Conservation (phyloP, 306 rosid genomes). For the Coriaria nepalensis region DNA sequence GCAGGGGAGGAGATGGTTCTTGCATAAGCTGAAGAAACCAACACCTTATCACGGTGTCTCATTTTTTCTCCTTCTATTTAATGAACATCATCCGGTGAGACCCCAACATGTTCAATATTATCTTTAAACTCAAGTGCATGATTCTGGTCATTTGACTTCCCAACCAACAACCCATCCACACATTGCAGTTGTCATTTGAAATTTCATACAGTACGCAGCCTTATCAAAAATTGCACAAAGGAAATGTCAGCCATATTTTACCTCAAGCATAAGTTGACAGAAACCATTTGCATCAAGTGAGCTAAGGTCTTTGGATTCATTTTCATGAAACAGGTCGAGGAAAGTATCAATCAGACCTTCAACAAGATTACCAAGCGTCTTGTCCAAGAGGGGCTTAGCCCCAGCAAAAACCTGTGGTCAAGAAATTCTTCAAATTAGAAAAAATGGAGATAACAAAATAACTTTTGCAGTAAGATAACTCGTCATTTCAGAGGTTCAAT, state of each 20-base stretch:
- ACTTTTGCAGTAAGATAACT: neutral
- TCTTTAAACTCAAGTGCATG: too few relatives aligned
- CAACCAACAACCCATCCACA: too few relatives aligned
- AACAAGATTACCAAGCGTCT: constrained; percentile 91
- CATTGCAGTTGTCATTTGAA: too few relatives aligned
- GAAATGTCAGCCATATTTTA: constrained; percentile 20
- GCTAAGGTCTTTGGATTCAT: constrained; percentile 51
- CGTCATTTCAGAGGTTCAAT: too few relatives aligned
- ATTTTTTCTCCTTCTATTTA: too few relatives aligned
- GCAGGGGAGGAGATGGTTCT: too few relatives aligned
- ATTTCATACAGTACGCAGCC: too few relatives aligned
- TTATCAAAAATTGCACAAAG: constrained; percentile 1
- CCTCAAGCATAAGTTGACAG: constrained; percentile 99
- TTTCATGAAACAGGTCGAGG: constrained; percentile 80
- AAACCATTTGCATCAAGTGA: constrained; percentile 79
- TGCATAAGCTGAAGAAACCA: too few relatives aligned
- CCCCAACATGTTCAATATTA: too few relatives aligned
- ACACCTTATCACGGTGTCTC: too few relatives aligned
- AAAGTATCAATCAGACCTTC: constrained; percentile 97
- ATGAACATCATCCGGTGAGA: too few relatives aligned
- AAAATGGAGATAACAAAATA: neutral
- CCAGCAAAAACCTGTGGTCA: constrained; percentile 76
- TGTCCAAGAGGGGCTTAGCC: constrained; percentile 84
- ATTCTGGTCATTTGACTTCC: too few relatives aligned
- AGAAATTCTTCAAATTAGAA: neutral